Evolutionary conservation across 2,329 filamentous ascomycete species (phyloP).

Genomic region (Rhynchosporium agropyri): DNA sequence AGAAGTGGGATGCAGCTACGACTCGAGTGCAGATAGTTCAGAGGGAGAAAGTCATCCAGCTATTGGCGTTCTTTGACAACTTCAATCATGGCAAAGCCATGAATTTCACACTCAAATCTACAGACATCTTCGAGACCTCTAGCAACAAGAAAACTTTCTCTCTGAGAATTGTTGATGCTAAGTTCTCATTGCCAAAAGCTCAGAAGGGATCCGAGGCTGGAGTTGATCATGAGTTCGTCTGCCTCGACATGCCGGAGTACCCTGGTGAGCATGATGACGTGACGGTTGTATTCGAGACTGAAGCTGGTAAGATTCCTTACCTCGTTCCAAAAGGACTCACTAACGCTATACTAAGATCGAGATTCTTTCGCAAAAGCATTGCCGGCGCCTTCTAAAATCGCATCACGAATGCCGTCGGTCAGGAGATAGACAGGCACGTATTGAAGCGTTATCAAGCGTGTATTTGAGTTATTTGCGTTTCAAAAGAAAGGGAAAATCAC

Average conservation of each 20-base stretch:
- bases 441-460: conserved; percentile 14
- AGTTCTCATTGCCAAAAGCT: conserved; percentile 77
- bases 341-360: conserved; percentile 37
- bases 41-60: conserved; percentile 73
- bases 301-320: conserved; percentile 47
- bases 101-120: conserved; percentile 84
- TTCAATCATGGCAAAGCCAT: conserved; percentile 86
- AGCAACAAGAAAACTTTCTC: conserved; percentile 66
- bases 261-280: conserved; percentile 94
- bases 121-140: conserved; percentile 77
- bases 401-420: conserved; percentile 42
- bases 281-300: conserved; percentile 78
- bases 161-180: conserved; percentile 83
- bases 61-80: conserved; percentile 85
- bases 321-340: not conserved
- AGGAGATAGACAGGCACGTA: conserved; percentile 33
- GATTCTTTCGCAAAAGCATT: conserved; percentile 39
- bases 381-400: conserved; percentile 42
- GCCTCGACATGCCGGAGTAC: conserved; percentile 84
- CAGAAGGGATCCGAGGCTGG: conserved; percentile 51
- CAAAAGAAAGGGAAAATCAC: conserved; percentile 16
- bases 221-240: conserved; percentile 73
- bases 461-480: conserved; percentile 13
- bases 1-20: conserved; percentile 86
- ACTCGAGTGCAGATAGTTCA: conserved; percentile 80